Percentiles rank a stretch among this genome's conserved stretches.
Conservation (phyloP, 2,329 filamentous ascomycete species). For the Xylaria sp. region DNA sequence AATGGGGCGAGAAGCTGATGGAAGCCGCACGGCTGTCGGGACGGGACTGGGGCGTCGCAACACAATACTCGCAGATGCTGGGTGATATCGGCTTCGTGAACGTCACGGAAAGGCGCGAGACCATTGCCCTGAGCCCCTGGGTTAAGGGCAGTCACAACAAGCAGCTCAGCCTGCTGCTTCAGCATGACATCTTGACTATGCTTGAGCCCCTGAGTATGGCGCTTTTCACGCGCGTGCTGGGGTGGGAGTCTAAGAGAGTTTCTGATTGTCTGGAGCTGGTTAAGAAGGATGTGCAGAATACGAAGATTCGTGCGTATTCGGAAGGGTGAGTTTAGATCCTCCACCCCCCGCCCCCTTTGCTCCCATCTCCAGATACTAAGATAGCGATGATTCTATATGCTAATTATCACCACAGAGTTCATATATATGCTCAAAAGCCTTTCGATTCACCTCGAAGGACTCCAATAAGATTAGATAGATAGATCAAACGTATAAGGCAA, state of each 20-base stretch:
- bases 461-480: neutral
- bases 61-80: conserved; percentile 31
- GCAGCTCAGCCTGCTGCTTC: conserved; percentile 31
- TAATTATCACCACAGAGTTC: conserved; percentile 20
- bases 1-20: conserved; percentile 32
- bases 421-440: conserved; percentile 30
- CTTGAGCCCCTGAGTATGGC: conserved; percentile 37
- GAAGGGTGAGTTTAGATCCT: conserved; percentile 30
- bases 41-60: conserved; percentile 32
- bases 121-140: conserved; percentile 34
- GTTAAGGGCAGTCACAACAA: conserved; percentile 31
- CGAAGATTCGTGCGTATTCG: conserved; percentile 34
- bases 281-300: conserved; percentile 32
- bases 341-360: neutral
- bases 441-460: neutral
- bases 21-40: conserved; percentile 30
- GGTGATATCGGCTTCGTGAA: conserved; percentile 31
- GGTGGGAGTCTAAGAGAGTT: conserved; percentile 29
- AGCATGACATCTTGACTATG: conserved; percentile 32
- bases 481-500: too few relatives aligned
- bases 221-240: conserved; percentile 36
- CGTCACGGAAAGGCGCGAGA: conserved; percentile 30
- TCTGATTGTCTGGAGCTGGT: conserved; percentile 31
- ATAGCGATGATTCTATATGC: neutral
- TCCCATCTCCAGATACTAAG: neutral